A percentile compares a stretch with the other conserved stretches of the same genome.
phyloP scores from a whole-genome alignment of 768 basidiomycete genomes.

The Amanita muscaria region DNA sequence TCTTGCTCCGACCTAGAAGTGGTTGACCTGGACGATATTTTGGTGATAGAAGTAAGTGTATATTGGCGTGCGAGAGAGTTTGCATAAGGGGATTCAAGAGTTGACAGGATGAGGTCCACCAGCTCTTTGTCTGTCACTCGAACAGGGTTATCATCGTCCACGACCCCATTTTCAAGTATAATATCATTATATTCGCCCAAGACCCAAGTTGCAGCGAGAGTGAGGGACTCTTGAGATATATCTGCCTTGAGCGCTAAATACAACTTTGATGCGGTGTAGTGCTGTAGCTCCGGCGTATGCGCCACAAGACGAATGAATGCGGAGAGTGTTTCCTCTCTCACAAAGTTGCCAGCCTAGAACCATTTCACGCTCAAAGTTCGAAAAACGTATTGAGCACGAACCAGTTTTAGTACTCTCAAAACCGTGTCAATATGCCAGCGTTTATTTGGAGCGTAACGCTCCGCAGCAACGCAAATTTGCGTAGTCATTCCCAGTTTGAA shows the following conservation, averaged over 20 bases:
- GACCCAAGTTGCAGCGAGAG: constrained; percentile 89
- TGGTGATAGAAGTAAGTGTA: constrained; percentile 81
- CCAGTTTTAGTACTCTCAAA: constrained; percentile 82
- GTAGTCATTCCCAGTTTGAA: constrained; percentile 98
- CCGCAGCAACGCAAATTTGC: constrained; percentile 91
- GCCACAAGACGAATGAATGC: constrained; percentile 93
- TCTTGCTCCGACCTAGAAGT: constrained; percentile 62
- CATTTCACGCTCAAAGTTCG: neutral
- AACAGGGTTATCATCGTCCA: constrained; percentile 59
- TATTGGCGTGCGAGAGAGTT: constrained; percentile 90
- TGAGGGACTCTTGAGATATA: constrained; percentile 94
- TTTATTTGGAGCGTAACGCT: constrained; percentile 94
- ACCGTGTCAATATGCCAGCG: constrained; percentile 99
- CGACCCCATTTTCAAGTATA: constrained; percentile 76
- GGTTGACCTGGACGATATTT: constrained; percentile 76
- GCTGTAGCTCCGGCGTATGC: constrained; percentile 94
- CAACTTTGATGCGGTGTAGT: constrained; percentile 87
- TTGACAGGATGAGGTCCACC: constrained; percentile 76
- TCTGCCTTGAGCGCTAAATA: constrained; percentile 83
- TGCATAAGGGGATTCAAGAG: constrained; percentile 89
- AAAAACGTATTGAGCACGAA: constrained; percentile 25
- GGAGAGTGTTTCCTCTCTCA: constrained; percentile 91
- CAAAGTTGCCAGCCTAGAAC: constrained; percentile 89
- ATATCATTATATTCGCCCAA: constrained; percentile 95
- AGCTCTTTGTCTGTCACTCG: constrained; percentile 78